Conservation (phyloP, 495 filamentous ascomycete species). For the Parathielavia appendiculata region DNA sequence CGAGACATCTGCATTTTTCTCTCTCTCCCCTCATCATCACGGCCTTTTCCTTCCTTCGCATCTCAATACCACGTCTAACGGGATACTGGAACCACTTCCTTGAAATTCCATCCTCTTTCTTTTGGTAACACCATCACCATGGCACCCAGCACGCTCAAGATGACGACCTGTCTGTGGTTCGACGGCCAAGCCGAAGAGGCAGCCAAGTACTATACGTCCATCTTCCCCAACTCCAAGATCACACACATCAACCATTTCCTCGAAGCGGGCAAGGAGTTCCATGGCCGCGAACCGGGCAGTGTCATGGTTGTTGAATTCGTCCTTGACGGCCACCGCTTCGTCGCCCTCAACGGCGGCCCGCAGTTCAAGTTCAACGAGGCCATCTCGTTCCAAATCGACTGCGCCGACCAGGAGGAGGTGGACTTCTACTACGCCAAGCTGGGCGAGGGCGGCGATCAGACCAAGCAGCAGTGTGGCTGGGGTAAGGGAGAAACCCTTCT, state of each 20-base stretch:
- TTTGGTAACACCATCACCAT: constrained; percentile 5
- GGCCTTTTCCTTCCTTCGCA: not conserved
- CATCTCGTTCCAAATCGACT: constrained; percentile 33
- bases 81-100: not conserved
- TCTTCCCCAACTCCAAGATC: constrained; percentile 32
- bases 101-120: not conserved
- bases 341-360: constrained; percentile 38
- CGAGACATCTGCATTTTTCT: not conserved
- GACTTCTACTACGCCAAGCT: constrained; percentile 40
- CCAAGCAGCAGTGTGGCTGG: constrained; percentile 35
- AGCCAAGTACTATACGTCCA: constrained; percentile 34
- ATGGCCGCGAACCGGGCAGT: constrained; percentile 24
- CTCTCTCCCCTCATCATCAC: not conserved
- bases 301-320: constrained; percentile 32
- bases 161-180: constrained; percentile 40
- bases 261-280: constrained; percentile 23
- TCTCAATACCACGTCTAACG: not conserved
- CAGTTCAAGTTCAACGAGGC: constrained; percentile 31
- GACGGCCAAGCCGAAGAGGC: constrained; percentile 37
- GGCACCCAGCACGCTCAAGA: constrained; percentile 14
- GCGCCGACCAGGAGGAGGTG: constrained; percentile 37
- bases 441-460: constrained; percentile 28
- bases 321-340: constrained; percentile 34
- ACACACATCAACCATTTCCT: constrained; percentile 19
- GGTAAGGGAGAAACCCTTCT: too few relatives aligned